Percentiles rank a stretch among this genome's conserved stretches.
Evolutionary conservation across 2,329 filamentous ascomycete genomes (phyloP).

Genomic region (Aspergillus quadricinctus): DNA sequence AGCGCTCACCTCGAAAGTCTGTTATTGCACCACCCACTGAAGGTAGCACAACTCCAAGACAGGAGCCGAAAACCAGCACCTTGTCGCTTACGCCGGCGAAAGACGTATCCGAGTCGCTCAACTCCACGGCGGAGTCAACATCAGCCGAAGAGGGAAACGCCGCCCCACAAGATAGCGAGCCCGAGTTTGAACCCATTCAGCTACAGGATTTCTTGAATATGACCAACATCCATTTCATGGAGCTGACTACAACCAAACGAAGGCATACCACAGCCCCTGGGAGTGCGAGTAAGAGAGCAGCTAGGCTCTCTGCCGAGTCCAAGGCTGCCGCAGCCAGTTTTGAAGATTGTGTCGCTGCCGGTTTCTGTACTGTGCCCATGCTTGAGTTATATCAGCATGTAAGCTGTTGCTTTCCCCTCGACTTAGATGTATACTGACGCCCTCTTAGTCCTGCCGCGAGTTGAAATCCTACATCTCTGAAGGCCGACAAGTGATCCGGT

Average conservation of each 20-base stretch:
- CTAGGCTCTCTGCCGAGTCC: slow-evolving; percentile 20
- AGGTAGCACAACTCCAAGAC: slow-evolving; percentile 51
- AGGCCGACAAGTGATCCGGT: slow-evolving; percentile 80
- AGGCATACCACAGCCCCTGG: slow-evolving; percentile 72
- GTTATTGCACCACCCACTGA: slow-evolving; percentile 30
- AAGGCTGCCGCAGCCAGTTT: slow-evolving; percentile 42
- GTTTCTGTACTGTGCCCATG: slow-evolving; percentile 87
- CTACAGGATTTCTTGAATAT: slow-evolving; percentile 90
- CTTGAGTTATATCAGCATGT: slow-evolving; percentile 90
- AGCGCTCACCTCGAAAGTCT: slow-evolving; percentile 45
- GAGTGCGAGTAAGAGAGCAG: slow-evolving; percentile 29
- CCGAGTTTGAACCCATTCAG: slow-evolving; percentile 62
- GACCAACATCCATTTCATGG: slow-evolving; percentile 98
- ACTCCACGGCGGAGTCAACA: slow-evolving; percentile 35
- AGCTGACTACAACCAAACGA: slow-evolving; percentile 91
- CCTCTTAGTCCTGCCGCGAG: slow-evolving; percentile 71
- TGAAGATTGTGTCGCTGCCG: slow-evolving; percentile 78
- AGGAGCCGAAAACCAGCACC: slow-evolving; percentile 38
- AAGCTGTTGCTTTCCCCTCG: slow-evolving; percentile 30
- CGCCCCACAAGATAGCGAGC: slow-evolving; percentile 39
- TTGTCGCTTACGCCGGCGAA: slow-evolving; percentile 30
- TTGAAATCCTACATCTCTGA: slow-evolving; percentile 96
- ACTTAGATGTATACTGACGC: slow-evolving; percentile 23
- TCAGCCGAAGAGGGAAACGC: slow-evolving; percentile 47
- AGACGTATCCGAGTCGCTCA: slow-evolving; percentile 15